Evolutionary conservation across 805 yeast species (phyloP).

Genomic region (Saturnispora hagleri): DNA sequence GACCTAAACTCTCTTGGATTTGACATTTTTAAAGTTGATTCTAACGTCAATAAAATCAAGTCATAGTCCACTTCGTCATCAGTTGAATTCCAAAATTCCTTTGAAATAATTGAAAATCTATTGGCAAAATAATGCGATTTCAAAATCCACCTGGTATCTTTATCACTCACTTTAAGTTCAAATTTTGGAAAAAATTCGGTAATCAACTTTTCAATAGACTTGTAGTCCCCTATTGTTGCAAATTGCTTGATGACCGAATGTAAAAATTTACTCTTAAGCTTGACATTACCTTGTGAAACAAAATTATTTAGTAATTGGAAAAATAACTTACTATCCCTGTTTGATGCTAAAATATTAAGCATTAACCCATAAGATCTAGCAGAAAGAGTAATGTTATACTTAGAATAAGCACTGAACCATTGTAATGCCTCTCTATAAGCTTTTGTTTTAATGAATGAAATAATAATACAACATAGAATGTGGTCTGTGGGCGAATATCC

Average conservation of each 20-base stretch:
- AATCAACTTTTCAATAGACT: slow-evolving; percentile 18
- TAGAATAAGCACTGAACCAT: slow-evolving; percentile 29
- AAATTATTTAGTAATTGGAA: slow-evolving; percentile 26
- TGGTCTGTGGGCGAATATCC: slow-evolving; percentile 38
- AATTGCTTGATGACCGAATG: slow-evolving; percentile 14
- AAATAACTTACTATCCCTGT: slow-evolving; percentile 29
- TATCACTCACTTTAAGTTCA: slow-evolving; percentile 10
- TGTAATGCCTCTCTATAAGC: slow-evolving; percentile 30
- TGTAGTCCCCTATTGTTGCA: slow-evolving; percentile 19
- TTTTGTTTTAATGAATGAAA: slow-evolving; percentile 30
- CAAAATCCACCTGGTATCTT: slow-evolving; percentile 20
- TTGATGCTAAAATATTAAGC: slow-evolving; percentile 29
- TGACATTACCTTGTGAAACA: slow-evolving; percentile 1
- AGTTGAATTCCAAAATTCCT: slow-evolving; percentile 11
- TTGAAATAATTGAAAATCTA: slow-evolving; percentile 18
- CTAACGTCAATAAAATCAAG: slow-evolving; percentile 17
- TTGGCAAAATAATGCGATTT: slow-evolving; percentile 18
- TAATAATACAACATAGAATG: slow-evolving; percentile 38
- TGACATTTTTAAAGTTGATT: slow-evolving; percentile 16
- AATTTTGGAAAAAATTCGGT: slow-evolving; percentile 20
- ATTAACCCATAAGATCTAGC: slow-evolving; percentile 27
- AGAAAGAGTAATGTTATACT: slow-evolving; percentile 24
- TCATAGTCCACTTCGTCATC: slow-evolving; percentile 11
- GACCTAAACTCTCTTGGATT: slow-evolving; percentile 12
- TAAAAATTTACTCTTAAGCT: slow-evolving; percentile 10